Percentiles rank a stretch among this genome's conserved stretches.
Evolutionary conservation across 768 basidiomycete species (phyloP).

Genomic region (Dictyophora rubrovolvata): DNA sequence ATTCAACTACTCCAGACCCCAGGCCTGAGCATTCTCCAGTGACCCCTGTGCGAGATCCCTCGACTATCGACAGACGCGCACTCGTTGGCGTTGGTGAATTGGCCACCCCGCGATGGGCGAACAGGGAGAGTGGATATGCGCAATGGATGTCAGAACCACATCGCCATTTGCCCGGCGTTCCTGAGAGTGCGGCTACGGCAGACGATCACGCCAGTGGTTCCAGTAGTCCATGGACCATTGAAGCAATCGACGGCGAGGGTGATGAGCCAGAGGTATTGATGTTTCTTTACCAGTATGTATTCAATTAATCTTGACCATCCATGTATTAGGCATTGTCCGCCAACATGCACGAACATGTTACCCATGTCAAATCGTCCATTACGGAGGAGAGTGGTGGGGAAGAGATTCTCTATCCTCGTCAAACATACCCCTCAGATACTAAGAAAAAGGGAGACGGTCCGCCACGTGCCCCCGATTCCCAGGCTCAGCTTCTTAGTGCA

Average conservation of each 20-base stretch:
- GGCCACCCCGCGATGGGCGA: constrained; percentile 89
- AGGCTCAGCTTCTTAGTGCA: constrained; percentile 19
- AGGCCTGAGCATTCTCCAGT: constrained; percentile 37
- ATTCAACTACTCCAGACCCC: constrained; percentile 48
- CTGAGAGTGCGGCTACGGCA: constrained; percentile 19
- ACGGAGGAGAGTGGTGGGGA: constrained; percentile 84
- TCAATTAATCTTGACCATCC: constrained; percentile 27
- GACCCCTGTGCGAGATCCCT: constrained; percentile 69
- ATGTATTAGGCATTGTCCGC: constrained; percentile 25
- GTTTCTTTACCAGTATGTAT: constrained; percentile 4
- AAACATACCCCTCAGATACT: constrained; percentile 16
- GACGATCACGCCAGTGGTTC: constrained; percentile 42
- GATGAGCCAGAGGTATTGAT: constrained; percentile 56
- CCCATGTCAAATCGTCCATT: constrained; percentile 40
- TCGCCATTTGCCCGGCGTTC: constrained; percentile 24
- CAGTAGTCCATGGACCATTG: constrained; percentile 84
- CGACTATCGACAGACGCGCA: constrained; percentile 72
- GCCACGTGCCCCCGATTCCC: constrained; percentile 12
- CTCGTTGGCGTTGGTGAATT: constrained; percentile 95
- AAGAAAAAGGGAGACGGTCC: constrained; percentile 6
- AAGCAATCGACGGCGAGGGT: constrained; percentile 70
- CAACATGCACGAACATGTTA: constrained; percentile 1
- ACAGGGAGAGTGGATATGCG: constrained; percentile 26
- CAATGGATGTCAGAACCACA: constrained; percentile 23
- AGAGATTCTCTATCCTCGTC: constrained; percentile 79